These are phyloP conservation scores for Lipomyces oligophaga DNA, from an alignment of 805 yeast species.

Conservation along the genomic window DNA sequence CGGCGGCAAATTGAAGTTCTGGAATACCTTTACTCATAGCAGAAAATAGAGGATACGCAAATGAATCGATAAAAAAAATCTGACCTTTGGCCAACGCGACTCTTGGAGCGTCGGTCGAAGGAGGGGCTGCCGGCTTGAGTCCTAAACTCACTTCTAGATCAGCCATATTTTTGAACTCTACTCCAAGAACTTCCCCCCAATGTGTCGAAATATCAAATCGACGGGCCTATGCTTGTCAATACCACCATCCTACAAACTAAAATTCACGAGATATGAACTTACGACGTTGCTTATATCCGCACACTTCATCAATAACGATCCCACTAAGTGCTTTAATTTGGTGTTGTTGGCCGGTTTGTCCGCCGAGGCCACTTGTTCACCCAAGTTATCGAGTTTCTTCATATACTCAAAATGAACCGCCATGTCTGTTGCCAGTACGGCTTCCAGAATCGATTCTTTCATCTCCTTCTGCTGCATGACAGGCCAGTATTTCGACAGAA, in stretches of 20 bases:
- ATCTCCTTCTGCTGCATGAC: conserved; percentile 23
- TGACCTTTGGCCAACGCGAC: conserved; percentile 60
- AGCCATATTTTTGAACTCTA: conserved; percentile 71
- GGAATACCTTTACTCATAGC: conserved; percentile 62
- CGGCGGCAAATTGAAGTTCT: conserved; percentile 39
- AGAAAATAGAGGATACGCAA: conserved; percentile 72
- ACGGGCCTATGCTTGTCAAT: conserved; percentile 46
- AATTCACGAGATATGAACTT: conserved; percentile 3
- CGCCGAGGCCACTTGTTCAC: background rate
- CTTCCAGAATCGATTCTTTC: conserved; percentile 36
- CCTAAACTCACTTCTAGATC: conserved; percentile 46
- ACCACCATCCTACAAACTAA: too few relatives aligned
- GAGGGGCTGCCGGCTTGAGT: conserved; percentile 12
- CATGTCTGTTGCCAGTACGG: conserved; percentile 88
- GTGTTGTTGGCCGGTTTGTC: background rate
- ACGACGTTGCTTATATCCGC: conserved; percentile 90
- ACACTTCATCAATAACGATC: conserved; percentile 76
- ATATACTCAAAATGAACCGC: conserved; percentile 77
- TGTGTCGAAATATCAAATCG: conserved; percentile 69
- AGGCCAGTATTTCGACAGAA: conserved; percentile 51
- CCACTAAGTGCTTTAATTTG: conserved; percentile 42
- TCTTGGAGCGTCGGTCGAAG: conserved; percentile 1
- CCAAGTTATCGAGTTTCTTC: conserved; percentile 33
- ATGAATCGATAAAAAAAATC: conserved; percentile 73
- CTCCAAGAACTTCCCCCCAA: conserved; percentile 79